phyloP scores from a whole-genome alignment of 2,329 filamentous ascomycete genomes.

The Cryphonectria carpinicola region DNA sequence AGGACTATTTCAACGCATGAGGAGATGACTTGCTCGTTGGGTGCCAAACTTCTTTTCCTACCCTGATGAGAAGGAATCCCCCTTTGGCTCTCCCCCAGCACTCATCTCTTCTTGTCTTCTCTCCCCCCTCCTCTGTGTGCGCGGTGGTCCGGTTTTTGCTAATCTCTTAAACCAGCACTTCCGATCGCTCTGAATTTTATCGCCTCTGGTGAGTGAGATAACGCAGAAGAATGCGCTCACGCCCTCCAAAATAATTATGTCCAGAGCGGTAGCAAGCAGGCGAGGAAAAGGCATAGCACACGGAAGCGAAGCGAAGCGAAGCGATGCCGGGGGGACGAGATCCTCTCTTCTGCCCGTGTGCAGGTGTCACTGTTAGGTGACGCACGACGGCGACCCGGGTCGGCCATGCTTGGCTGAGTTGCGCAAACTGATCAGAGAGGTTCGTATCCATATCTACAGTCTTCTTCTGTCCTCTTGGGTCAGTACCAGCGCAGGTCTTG shows the following conservation, averaged over 20 bases:
- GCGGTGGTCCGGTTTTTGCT: slow-evolving; percentile 1
- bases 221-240: slow-evolving; percentile 36
- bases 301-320: background rate
- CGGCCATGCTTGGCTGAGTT: slow-evolving; percentile 25
- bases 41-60: slow-evolving; percentile 10
- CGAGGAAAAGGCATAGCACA: background rate
- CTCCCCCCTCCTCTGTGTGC: background rate
- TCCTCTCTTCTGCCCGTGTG: background rate
- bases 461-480: slow-evolving; percentile 36
- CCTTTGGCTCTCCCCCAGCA: slow-evolving; percentile 26
- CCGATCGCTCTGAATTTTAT: slow-evolving; percentile 88
- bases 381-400: background rate
- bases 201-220: slow-evolving; percentile 80
- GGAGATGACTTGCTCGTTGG: background rate
- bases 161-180: slow-evolving; percentile 56
- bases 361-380: slow-evolving; percentile 12
- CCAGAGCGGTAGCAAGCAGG: slow-evolving; percentile 64
- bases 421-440: slow-evolving; percentile 42
- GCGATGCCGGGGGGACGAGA: background rate
- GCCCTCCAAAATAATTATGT: slow-evolving; percentile 44
- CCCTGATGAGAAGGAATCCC: slow-evolving; percentile 2
- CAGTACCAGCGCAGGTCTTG: background rate
- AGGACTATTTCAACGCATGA: slow-evolving; percentile 40
- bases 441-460: slow-evolving; percentile 50
- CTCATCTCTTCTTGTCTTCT: slow-evolving; percentile 11